Evolutionary conservation across 768 basidiomycete genomes (phyloP).

Genomic region (Hydnomerulius pinastri): DNA sequence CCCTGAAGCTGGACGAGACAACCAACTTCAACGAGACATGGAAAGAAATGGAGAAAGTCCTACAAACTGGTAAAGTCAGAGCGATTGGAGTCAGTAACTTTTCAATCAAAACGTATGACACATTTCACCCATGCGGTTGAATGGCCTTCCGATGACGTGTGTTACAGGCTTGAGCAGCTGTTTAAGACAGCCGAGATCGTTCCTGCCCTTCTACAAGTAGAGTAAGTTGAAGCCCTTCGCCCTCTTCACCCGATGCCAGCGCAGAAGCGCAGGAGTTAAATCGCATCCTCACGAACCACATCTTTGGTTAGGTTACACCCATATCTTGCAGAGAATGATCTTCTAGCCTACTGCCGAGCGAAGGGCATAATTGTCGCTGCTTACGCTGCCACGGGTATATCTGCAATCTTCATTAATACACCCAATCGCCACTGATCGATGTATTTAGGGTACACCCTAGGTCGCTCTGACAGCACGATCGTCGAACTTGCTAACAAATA

Average conservation of each 20-base stretch:
- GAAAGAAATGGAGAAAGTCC: constrained; percentile 30
- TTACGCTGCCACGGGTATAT: constrained; percentile 47
- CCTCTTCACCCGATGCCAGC: constrained; percentile 19
- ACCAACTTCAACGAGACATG: constrained; percentile 39
- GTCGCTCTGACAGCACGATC: constrained; percentile 37
- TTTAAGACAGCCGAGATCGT: constrained; percentile 33
- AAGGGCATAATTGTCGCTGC: constrained; percentile 48
- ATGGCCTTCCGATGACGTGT: constrained; percentile 1
- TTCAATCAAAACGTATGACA: constrained; percentile 43
- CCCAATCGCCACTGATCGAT: background rate
- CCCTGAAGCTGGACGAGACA: constrained; percentile 19
- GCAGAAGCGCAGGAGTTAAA: constrained; percentile 40
- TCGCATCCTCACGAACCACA: constrained; percentile 8
- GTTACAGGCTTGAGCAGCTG: background rate
- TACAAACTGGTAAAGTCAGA: constrained; percentile 42
- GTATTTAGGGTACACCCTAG: constrained; percentile 22
- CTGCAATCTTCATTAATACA: constrained; percentile 4
- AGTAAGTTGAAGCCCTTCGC: constrained; percentile 7
- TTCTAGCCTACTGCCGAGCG: constrained; percentile 42
- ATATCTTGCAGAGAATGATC: constrained; percentile 46
- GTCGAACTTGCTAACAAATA: constrained; percentile 38
- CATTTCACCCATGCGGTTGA: constrained; percentile 34
- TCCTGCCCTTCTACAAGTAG: constrained; percentile 49
- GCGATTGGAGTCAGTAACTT: constrained; percentile 62
- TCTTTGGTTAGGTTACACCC: constrained; percentile 20